Evolutionary conservation across 148 eudicot species (phyloP).

Genomic region (Rhododendron molle): DNA sequence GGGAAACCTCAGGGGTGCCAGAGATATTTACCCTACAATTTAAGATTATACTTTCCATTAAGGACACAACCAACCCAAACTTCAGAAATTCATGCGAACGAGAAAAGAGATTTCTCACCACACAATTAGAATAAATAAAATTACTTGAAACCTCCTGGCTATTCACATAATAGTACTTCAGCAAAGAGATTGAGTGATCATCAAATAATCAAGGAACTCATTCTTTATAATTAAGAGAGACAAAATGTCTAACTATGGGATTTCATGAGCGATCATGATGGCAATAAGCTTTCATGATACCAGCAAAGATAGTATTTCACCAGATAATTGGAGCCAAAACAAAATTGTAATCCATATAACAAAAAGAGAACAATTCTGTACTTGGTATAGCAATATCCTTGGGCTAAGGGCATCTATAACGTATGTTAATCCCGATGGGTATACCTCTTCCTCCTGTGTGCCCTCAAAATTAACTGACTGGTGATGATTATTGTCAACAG

Average conservation of each 20-base stretch:
- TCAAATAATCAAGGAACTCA: not conserved
- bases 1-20: not conserved
- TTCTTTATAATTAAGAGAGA: not conserved
- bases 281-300: not conserved
- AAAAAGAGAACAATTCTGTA: not conserved
- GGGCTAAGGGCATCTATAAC: not conserved
- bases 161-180: not conserved
- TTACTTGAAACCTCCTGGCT: not conserved
- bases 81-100: not conserved
- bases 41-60: not conserved
- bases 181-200: not conserved
- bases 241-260: not conserved
- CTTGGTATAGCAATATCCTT: not conserved
- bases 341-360: not conserved
- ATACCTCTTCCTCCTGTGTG: constrained; percentile 43
- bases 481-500: constrained; percentile 12
- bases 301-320: not conserved
- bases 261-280: not conserved
- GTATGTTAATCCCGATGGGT: not conserved
- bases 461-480: constrained; percentile 21
- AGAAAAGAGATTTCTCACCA: not conserved
- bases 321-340: not conserved
- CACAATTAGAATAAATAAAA: not conserved
- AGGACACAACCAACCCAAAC: not conserved
- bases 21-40: not conserved